phyloP scores from a whole-genome alignment of 75 land plant species.

The Pseudotsuga menziesii region DNA sequence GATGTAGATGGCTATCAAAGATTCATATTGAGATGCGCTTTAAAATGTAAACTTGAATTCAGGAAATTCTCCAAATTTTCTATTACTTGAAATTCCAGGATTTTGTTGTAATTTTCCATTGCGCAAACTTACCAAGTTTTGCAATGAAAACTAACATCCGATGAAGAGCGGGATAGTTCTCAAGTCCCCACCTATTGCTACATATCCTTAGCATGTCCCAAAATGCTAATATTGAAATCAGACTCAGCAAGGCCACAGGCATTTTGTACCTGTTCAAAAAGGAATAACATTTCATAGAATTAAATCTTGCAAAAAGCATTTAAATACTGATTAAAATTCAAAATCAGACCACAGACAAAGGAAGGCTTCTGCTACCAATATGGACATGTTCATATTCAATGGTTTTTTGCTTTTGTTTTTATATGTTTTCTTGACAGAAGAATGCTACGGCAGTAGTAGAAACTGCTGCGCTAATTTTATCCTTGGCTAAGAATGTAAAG shows the following conservation, averaged over 20 bases:
- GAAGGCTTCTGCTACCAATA: background rate
- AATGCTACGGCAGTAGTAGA: too few species aligned
- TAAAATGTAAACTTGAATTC: too few species aligned
- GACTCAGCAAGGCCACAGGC: slow-evolving; percentile 75
- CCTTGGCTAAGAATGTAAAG: too few species aligned
- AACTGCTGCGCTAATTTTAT: too few species aligned
- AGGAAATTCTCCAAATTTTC: too few species aligned
- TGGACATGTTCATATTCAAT: background rate
- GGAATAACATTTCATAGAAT: background rate
- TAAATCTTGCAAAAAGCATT: background rate
- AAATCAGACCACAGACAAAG: background rate
- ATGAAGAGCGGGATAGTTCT: slow-evolving; percentile 22
- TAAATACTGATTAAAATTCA: background rate
- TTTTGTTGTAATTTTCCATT: too few species aligned
- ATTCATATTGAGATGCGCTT: too few species aligned
- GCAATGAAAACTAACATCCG: slow-evolving; percentile 39
- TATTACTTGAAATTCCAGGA: too few species aligned
- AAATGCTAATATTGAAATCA: slow-evolving; percentile 56
- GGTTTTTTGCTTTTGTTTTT: too few species aligned
- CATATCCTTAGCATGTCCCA: slow-evolving; percentile 72
- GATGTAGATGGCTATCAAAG: too few species aligned
- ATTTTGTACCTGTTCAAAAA: slow-evolving; percentile 63
- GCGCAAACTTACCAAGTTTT: slow-evolving; percentile 53
- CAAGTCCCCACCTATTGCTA: slow-evolving; percentile 38
- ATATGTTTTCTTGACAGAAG: too few species aligned